Percentiles rank a stretch among this genome's conserved stretches.
phyloP scores from a whole-genome alignment of 139 green algal genomes.

The Tetradesmus lagerheimii region DNA sequence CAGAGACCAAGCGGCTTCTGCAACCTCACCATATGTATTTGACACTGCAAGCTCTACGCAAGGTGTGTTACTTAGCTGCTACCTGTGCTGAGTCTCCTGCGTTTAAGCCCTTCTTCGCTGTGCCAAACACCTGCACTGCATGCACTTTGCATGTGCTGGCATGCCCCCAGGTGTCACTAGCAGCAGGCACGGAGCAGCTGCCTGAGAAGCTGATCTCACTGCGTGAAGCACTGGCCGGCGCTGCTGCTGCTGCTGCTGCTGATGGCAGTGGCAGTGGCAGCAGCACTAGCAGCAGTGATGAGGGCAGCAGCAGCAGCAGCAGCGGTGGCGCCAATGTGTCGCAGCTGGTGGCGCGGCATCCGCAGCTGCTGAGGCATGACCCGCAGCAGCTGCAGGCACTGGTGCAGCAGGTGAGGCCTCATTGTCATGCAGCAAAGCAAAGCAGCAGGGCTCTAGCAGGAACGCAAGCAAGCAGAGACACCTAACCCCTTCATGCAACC shows the following conservation, averaged over 20 bases:
- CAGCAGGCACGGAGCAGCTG: not conserved
- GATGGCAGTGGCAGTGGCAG: not conserved
- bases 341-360: constrained; percentile 13
- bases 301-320: not conserved
- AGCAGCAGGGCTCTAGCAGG: too few relatives aligned
- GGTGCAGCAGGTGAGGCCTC: not conserved
- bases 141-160: constrained; percentile 15
- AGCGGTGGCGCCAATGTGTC: constrained; percentile 7
- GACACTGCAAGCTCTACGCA: too few relatives aligned
- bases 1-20: too few relatives aligned
- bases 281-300: not conserved
- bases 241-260: not conserved
- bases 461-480: too few relatives aligned
- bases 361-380: constrained; percentile 9
- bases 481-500: too few relatives aligned
- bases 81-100: too few relatives aligned
- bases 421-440: not conserved
- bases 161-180: not conserved
- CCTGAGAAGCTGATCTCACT: constrained; percentile 29
- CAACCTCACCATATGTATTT: too few relatives aligned
- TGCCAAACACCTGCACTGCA: too few relatives aligned
- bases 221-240: not conserved
- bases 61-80: too few relatives aligned
- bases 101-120: too few relatives aligned
- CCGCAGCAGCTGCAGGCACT: not conserved